Evolutionary conservation across 139 green algal species (phyloP).

Genomic region (Chlamydomonas eustigma): DNA sequence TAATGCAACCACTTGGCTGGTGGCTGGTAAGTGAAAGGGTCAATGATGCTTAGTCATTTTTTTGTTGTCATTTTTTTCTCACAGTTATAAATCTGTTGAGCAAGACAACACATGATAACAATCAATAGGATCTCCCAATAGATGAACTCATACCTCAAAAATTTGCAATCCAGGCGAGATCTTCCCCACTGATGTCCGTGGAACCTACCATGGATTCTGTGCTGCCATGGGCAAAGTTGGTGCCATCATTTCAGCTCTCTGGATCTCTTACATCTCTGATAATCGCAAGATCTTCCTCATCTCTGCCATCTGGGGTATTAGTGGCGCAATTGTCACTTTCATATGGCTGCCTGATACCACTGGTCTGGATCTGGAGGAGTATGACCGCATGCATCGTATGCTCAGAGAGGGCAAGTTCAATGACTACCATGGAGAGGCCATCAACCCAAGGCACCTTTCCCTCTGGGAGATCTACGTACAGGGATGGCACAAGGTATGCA

Average conservation of each 20-base stretch:
- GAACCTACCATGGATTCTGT: constrained; percentile 37
- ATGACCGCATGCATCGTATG: constrained; percentile 48
- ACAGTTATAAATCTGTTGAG: too few relatives aligned
- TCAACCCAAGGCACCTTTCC: constrained; percentile 61
- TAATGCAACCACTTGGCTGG: constrained; percentile 53
- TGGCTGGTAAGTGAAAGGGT: constrained; percentile 43
- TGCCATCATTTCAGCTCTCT: constrained; percentile 32
- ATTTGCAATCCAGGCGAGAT: constrained; percentile 64
- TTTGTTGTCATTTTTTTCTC: too few relatives aligned
- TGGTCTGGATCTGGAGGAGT: constrained; percentile 56
- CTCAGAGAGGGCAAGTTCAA: constrained; percentile 36
- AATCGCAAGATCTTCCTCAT: constrained; percentile 17
- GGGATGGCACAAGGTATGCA: constrained; percentile 21
- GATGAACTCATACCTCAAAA: too few relatives aligned
- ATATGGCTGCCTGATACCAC: constrained; percentile 56
- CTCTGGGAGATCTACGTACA: constrained; percentile 46
- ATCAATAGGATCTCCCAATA: too few relatives aligned
- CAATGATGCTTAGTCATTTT: too few relatives aligned
- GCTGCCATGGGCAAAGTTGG: constrained; percentile 39
- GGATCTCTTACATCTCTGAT: constrained; percentile 20
- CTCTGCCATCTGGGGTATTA: constrained; percentile 13
- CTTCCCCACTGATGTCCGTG: constrained; percentile 60
- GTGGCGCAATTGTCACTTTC: constrained; percentile 1
- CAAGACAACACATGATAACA: too few relatives aligned
- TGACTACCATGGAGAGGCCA: constrained; percentile 48